Evolutionary conservation across 148 eudicot species (phyloP).

Genomic region (Silene conica): DNA sequence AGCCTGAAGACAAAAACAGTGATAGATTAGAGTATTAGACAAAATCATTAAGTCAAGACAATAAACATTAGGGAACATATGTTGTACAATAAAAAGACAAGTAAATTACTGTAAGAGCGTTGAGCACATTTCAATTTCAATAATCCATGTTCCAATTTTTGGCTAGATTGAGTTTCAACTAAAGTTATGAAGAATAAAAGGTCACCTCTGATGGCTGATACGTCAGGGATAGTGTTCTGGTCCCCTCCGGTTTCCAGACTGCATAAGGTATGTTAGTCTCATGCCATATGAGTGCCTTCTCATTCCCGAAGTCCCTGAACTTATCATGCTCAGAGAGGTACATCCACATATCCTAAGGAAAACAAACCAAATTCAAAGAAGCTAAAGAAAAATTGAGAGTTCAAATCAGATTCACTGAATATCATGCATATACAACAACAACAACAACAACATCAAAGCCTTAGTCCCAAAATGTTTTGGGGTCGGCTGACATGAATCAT

Average conservation of each 20-base stretch:
- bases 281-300: slow-evolving; percentile 90
- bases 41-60: no score
- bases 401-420: slow-evolving; percentile 47
- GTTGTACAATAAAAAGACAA: neutral
- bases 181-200: neutral
- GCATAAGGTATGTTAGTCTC: slow-evolving; percentile 97
- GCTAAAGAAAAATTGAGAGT: slow-evolving; percentile 35
- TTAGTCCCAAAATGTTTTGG: no score
- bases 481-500: no score
- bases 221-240: slow-evolving; percentile 62
- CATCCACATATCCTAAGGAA: slow-evolving; percentile 82
- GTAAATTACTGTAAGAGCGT: neutral
- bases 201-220: slow-evolving; percentile 85
- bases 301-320: slow-evolving; percentile 73
- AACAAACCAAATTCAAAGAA: neutral
- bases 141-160: neutral
- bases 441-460: no score
- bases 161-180: neutral
- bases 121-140: neutral
- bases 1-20: slow-evolving; percentile 42
- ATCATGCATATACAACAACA: no score
- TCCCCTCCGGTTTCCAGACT: slow-evolving; percentile 81
- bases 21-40: no score
- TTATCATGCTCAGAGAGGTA: slow-evolving; percentile 78
- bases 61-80: neutral